phyloP scores from a whole-genome alignment of 768 basidiomycete genomes.

The Mycena galericulata region DNA sequence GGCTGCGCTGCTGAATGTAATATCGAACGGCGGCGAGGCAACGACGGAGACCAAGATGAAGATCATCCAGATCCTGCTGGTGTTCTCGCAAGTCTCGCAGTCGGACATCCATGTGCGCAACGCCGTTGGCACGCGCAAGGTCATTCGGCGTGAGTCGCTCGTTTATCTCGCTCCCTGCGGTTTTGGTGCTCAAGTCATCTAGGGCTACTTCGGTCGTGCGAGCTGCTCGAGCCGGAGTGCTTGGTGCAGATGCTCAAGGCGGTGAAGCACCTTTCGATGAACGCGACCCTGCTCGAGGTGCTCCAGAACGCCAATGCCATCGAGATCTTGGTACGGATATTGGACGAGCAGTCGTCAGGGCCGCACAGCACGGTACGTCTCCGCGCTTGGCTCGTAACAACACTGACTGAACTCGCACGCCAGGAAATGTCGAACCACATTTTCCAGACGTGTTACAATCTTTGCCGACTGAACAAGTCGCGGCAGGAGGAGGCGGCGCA shows the following conservation, averaged over 20 bases:
- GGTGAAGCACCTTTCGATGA: conserved; percentile 97
- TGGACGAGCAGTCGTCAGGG: conserved; percentile 85
- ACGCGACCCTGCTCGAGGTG: conserved; percentile 88
- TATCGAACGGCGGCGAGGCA: conserved; percentile 74
- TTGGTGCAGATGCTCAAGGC: conserved; percentile 93
- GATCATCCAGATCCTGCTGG: conserved; percentile 88
- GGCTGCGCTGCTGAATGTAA: conserved; percentile 89
- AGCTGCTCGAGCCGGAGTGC: conserved; percentile 87
- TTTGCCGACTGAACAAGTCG: conserved; percentile 93
- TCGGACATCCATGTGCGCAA: conserved; percentile 94
- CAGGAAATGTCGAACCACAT: conserved; percentile 98
- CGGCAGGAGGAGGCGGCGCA: conserved; percentile 98
- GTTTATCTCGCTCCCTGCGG: conserved; percentile 4
- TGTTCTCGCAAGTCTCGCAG: conserved; percentile 97
- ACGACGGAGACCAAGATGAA: conserved; percentile 86
- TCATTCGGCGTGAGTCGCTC: conserved; percentile 80
- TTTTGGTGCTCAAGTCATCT: conserved; percentile 10
- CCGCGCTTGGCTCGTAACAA: not conserved
- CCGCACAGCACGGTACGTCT: conserved; percentile 81
- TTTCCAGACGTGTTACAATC: conserved; percentile 97
- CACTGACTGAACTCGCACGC: conserved; percentile 9
- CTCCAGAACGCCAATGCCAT: conserved; percentile 97
- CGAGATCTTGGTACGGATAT: conserved; percentile 87
- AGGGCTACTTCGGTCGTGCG: conserved; percentile 92
- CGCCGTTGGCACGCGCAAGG: conserved; percentile 90